These are phyloP conservation scores for Huntiella abstrusa DNA, from an alignment of 2,329 filamentous ascomycete genomes.

Conservation along the genomic window DNA sequence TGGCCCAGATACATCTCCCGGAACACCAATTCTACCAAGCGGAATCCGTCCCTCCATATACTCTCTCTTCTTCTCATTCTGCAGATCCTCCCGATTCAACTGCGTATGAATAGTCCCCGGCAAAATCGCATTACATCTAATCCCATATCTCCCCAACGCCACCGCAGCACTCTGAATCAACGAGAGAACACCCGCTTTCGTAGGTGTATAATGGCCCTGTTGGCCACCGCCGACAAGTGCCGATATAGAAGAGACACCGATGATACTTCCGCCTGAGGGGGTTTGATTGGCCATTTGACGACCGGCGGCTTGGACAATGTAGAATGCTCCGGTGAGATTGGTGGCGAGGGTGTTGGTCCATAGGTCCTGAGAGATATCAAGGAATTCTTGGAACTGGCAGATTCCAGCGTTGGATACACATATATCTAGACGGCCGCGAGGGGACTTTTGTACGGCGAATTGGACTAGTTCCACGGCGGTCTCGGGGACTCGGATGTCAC, in stretches of 20 bases:
- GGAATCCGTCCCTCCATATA: conserved; percentile 76
- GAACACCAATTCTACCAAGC: conserved; percentile 51
- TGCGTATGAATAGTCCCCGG: conserved; percentile 72
- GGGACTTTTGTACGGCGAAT: conserved; percentile 42
- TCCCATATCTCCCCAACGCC: conserved; percentile 54
- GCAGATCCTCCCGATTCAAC: conserved; percentile 66
- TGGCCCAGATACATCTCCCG: conserved; percentile 61
- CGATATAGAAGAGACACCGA: conserved; percentile 53
- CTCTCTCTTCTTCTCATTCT: conserved; percentile 47
- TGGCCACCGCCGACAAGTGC: conserved; percentile 59
- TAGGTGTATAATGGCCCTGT: conserved; percentile 76
- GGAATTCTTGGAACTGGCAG: conserved; percentile 73
- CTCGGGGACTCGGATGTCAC: conserved; percentile 58
- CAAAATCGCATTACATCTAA: conserved; percentile 67
- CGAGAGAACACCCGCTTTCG: conserved; percentile 63
- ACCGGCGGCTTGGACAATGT: conserved; percentile 67
- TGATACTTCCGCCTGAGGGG: conserved; percentile 59
- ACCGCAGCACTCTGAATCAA: conserved; percentile 73
- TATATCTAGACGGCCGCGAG: conserved; percentile 42
- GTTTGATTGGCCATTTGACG: conserved; percentile 55
- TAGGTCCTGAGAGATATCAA: conserved; percentile 52
- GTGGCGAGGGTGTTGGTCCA: conserved; percentile 54
- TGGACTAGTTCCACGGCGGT: conserved; percentile 51
- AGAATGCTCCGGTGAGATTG: conserved; percentile 80
- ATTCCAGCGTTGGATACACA: conserved; percentile 82